Conservation (phyloP, 805 yeast species). For the Kodamaea fukazawae region DNA sequence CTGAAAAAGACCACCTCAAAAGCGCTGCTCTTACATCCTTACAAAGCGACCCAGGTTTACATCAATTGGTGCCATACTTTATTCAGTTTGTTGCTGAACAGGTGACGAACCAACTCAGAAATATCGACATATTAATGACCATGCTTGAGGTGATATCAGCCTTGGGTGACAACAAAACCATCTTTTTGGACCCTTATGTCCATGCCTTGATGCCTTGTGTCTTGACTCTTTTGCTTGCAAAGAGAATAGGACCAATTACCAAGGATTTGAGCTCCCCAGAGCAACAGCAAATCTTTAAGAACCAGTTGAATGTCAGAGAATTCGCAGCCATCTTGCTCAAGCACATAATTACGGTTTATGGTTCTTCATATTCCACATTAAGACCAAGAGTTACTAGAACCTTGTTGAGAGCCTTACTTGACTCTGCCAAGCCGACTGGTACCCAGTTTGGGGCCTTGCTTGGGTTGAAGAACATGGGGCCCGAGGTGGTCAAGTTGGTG, state of each 20-base stretch:
- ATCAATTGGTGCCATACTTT: slow-evolving; percentile 93
- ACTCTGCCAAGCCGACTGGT: slow-evolving; percentile 77
- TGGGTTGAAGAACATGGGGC: slow-evolving; percentile 81
- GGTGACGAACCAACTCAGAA: slow-evolving; percentile 79
- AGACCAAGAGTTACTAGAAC: slow-evolving; percentile 95
- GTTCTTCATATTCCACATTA: slow-evolving; percentile 81
- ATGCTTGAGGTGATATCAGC: slow-evolving; percentile 90
- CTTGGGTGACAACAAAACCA: slow-evolving; percentile 73
- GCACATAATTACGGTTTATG: slow-evolving; percentile 75
- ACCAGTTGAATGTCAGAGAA: slow-evolving; percentile 68
- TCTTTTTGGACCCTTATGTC: slow-evolving; percentile 91
- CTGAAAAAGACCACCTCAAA: slow-evolving; percentile 55
- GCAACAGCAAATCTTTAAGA: slow-evolving; percentile 27
- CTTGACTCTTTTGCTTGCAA: slow-evolving; percentile 83
- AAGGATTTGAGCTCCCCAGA: slow-evolving; percentile 36
- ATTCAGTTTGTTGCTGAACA: slow-evolving; percentile 96
- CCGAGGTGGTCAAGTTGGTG: slow-evolving; percentile 81
- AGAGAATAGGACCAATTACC: slow-evolving; percentile 64
- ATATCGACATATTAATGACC: slow-evolving; percentile 66
- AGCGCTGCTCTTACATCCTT: slow-evolving; percentile 83
- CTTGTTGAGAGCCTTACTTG: slow-evolving; percentile 83
- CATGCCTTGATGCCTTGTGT: slow-evolving; percentile 98
- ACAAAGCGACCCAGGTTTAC: slow-evolving; percentile 91
- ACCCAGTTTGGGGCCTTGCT: slow-evolving; percentile 89
- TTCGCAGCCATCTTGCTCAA: slow-evolving; percentile 81